Evolutionary conservation across 805 yeast species (phyloP).

Genomic region (Candida arabinofermentans): DNA sequence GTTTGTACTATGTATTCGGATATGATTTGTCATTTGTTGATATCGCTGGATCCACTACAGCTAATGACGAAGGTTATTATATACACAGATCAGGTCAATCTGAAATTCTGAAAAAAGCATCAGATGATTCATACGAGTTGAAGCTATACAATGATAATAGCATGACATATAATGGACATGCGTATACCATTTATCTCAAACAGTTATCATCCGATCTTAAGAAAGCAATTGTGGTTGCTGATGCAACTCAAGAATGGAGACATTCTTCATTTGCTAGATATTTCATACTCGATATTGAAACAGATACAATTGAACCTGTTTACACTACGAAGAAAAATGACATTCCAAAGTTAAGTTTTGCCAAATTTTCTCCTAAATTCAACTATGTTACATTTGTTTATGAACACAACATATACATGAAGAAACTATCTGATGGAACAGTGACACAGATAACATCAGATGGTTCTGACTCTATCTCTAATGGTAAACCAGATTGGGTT

Average conservation of each 20-base stretch:
- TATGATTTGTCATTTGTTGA: constrained; percentile 24
- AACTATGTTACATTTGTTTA: constrained; percentile 51
- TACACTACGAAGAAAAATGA: constrained; percentile 18
- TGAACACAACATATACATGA: constrained; percentile 51
- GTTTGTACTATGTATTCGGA: constrained; percentile 26
- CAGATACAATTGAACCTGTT: constrained; percentile 24
- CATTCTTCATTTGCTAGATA: constrained; percentile 61
- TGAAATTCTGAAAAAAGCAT: constrained; percentile 20
- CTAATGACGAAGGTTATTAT: constrained; percentile 44
- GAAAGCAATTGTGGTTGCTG: constrained; percentile 53
- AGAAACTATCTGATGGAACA: constrained; percentile 30
- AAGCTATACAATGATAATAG: constrained; percentile 28
- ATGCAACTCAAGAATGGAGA: constrained; percentile 52
- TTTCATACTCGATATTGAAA: constrained; percentile 54
- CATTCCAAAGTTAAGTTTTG: constrained; percentile 42
- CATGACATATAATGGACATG: constrained; percentile 40
- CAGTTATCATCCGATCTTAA: constrained; percentile 42
- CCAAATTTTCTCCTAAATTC: constrained; percentile 61
- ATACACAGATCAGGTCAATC: constrained; percentile 14
- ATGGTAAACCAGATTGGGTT: constrained; percentile 81
- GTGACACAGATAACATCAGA: constrained; percentile 41
- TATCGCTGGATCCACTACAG: constrained; percentile 23
- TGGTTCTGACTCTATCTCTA: constrained; percentile 49
- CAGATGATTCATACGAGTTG: constrained; percentile 27
- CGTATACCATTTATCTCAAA: constrained; percentile 36